Conservation (phyloP, 2,329 filamentous ascomycete species). For the Aciculosporium take region DNA sequence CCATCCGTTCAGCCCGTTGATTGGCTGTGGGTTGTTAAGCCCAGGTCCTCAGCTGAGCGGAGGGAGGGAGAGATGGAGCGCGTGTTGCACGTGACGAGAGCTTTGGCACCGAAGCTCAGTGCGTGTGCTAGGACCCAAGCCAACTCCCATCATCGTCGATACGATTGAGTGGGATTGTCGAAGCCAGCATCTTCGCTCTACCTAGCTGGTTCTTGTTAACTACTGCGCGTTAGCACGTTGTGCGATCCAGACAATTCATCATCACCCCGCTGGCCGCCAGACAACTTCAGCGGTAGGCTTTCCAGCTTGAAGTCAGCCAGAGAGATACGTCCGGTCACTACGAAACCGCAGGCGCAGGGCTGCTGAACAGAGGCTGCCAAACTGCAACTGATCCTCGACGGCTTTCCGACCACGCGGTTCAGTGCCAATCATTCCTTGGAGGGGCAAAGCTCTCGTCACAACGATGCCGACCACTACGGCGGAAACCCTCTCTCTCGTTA, state of each 20-base stretch:
- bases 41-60: too few species aligned
- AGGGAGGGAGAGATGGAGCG: too few species aligned
- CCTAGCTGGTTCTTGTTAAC: too few species aligned
- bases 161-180: too few species aligned
- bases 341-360: background rate
- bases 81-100: too few species aligned
- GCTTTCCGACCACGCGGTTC: background rate
- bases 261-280: background rate
- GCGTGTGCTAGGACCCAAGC: too few species aligned
- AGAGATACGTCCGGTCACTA: background rate
- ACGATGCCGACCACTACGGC: conserved; percentile 92
- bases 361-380: background rate
- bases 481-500: conserved; percentile 90
- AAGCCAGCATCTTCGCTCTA: too few species aligned
- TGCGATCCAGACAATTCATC: background rate
- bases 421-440: background rate
- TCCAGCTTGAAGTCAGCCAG: conserved; percentile 3
- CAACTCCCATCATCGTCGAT: too few species aligned
- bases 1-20: too few species aligned
- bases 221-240: background rate
- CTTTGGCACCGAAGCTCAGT: too few species aligned
- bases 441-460: background rate
- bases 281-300: background rate
- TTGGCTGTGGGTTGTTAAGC: too few species aligned
- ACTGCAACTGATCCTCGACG: background rate